phyloP scores from a whole-genome alignment of 2,329 filamentous ascomycete species.

The Exophiala sp. region DNA sequence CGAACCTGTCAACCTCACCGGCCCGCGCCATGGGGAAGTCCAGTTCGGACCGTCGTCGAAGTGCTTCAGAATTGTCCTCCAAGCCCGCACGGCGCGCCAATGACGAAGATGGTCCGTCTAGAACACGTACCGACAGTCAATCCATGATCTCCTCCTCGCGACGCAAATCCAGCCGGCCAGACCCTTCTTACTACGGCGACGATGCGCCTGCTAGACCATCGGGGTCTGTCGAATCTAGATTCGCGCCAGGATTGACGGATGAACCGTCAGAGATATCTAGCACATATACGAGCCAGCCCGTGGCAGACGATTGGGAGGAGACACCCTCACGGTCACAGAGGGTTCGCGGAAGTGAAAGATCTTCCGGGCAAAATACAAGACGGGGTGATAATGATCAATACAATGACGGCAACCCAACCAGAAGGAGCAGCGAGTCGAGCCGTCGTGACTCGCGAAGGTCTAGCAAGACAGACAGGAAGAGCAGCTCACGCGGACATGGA shows the following conservation, averaged over 20 bases:
- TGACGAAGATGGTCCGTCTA: constrained; percentile 12
- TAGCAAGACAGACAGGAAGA: constrained; percentile 10
- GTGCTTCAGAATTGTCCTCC: constrained; percentile 21
- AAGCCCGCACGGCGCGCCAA: constrained; percentile 19
- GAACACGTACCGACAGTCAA: constrained; percentile 10
- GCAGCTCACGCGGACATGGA: constrained; percentile 19
- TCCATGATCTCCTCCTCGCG: constrained; percentile 20
- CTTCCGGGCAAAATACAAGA: background rate
- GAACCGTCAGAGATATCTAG: constrained; percentile 17
- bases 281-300: background rate
- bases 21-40: constrained; percentile 24
- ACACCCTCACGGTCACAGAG: background rate
- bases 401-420: constrained; percentile 25
- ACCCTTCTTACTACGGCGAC: constrained; percentile 6
- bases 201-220: constrained; percentile 1
- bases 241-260: constrained; percentile 6
- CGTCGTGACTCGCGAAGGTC: constrained; percentile 12
- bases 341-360: constrained; percentile 7
- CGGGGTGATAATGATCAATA: constrained; percentile 18
- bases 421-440: constrained; percentile 28
- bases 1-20: constrained; percentile 11
- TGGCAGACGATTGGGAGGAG: background rate
- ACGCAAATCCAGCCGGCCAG: constrained; percentile 17
- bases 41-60: constrained; percentile 23
- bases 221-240: constrained; percentile 2